Percentiles rank a stretch among this genome's conserved stretches.
Conservation (phyloP, 1,284 basidiomycete species). For the Irpex lacteus region DNA sequence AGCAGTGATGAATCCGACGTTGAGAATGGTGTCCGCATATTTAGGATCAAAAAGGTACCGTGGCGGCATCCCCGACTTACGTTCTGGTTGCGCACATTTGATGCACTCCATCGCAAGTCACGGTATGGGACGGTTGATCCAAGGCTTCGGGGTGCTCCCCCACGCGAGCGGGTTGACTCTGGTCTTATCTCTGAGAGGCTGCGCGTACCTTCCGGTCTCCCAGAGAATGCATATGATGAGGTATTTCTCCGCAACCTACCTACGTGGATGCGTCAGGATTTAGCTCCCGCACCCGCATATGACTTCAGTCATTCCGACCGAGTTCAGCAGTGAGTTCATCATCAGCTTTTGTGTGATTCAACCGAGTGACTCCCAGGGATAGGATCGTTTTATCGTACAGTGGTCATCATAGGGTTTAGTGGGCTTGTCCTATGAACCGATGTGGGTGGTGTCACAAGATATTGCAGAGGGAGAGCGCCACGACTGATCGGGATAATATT, state of each 20-base stretch:
- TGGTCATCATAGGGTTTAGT: no score
- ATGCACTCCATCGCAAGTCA: background rate
- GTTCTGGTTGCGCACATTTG: background rate
- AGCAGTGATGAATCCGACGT: background rate
- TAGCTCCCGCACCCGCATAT: background rate
- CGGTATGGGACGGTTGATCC: background rate
- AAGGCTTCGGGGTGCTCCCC: background rate
- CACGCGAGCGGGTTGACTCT: background rate
- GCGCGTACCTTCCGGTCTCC: background rate
- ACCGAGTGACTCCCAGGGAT: no score
- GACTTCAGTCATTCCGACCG: background rate
- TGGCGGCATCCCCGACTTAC: background rate
- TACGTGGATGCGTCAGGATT: background rate
- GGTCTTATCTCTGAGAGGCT: background rate
- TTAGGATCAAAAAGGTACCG: background rate
- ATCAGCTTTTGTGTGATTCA: no score
- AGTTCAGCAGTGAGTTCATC: background rate
- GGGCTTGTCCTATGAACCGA: no score
- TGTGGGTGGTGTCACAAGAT: no score
- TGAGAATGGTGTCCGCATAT: background rate
- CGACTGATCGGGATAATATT: no score
- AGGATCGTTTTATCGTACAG: no score
- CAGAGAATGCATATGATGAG: background rate
- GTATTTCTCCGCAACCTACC: background rate
- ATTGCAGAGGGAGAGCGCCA: no score